Base-by-base conservation (phyloP, 2,329 filamentous ascomycete species). In the Fusarium stilboides region DNA sequence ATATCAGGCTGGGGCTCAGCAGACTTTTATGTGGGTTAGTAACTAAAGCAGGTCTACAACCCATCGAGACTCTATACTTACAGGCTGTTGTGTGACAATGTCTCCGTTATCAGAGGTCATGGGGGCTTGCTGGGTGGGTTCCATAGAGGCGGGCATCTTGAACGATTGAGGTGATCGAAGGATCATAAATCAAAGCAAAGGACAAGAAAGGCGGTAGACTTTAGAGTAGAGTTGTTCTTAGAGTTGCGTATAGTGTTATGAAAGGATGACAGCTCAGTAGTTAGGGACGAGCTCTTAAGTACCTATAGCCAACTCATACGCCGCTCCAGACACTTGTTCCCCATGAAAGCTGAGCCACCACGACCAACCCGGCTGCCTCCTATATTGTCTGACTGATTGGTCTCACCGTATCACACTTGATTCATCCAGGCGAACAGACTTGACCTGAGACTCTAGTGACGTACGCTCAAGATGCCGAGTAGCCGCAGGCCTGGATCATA, bases 1-100 rank as follows among this genome's bases (percentile, higher is more conserved):
- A 83, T 81, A 34, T 82, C 78, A 56, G 80, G 80, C 62, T 82
- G 80, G 53, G 82, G 82, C 70, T 83, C 80, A 39, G 75, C 63
- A 50, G 76, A 39, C 80, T 82, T 62, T 52, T 42, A 10, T 10
- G 50, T 26, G 50, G 12, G 43, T 70, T 54, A 70, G 43, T 40
- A 13, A 31, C 15, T 37, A 12, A 36, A 43, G 20, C 17, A 13
- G 28, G 12, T 12, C 10, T 14, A n/a, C 7, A 17, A 10, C 4
- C 2, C 9, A 22, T 13, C 13, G 15, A 39, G 15, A 14, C 3
- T 28, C 28, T 34, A 17, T 17, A 78, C 81, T 65, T 73, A 83
- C 81, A 33, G 82, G 81, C 74, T 83, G 82, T 71, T 83, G 78
- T 58, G 75, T 75, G 74, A 83, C 75, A 54, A 83, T 75, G 33